Evolutionary conservation across 2,329 filamentous ascomycete genomes (phyloP).

Genomic region (Incumbomyces delicatus): DNA sequence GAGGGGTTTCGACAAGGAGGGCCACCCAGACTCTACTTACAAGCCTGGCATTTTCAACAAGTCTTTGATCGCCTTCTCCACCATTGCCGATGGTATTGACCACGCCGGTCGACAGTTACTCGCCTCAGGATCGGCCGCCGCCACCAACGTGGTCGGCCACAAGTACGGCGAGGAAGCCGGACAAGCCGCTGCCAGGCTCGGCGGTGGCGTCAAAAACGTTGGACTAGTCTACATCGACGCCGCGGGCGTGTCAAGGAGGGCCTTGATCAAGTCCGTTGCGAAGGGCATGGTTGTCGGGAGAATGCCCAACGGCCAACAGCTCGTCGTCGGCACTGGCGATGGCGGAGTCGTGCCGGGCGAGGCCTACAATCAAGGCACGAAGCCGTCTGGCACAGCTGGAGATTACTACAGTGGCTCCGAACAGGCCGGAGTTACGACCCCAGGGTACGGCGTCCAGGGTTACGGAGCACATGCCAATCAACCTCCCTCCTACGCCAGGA

Average conservation of each 20-base stretch:
- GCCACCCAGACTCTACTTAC: constrained; percentile 54
- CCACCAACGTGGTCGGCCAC: constrained; percentile 78
- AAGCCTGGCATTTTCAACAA: constrained; percentile 93
- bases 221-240: constrained; percentile 96
- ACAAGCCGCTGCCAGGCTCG: constrained; percentile 61
- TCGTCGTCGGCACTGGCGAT: constrained; percentile 39
- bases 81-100: constrained; percentile 86
- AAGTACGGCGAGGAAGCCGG: constrained; percentile 81
- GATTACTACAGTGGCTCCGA: constrained; percentile 11
- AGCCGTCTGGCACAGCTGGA: constrained; percentile 11
- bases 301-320: constrained; percentile 39
- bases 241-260: constrained; percentile 77
- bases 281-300: constrained; percentile 69
- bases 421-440: constrained; percentile 7
- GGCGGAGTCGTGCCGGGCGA: constrained; percentile 29
- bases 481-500: constrained; percentile 16
- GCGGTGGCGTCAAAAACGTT: constrained; percentile 88
- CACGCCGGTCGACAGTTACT: constrained; percentile 73
- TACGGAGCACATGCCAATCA: constrained; percentile 15
- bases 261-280: constrained; percentile 86
- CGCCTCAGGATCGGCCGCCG: constrained; percentile 62
- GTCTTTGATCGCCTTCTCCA: constrained; percentile 91
- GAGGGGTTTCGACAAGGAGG: constrained; percentile 59
- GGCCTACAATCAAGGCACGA: constrained; percentile 10
- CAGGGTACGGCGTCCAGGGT: constrained; percentile 17